These are phyloP conservation scores for Mentha longifolia DNA, from an alignment of 257 asterid genomes.

Conservation along the genomic window DNA sequence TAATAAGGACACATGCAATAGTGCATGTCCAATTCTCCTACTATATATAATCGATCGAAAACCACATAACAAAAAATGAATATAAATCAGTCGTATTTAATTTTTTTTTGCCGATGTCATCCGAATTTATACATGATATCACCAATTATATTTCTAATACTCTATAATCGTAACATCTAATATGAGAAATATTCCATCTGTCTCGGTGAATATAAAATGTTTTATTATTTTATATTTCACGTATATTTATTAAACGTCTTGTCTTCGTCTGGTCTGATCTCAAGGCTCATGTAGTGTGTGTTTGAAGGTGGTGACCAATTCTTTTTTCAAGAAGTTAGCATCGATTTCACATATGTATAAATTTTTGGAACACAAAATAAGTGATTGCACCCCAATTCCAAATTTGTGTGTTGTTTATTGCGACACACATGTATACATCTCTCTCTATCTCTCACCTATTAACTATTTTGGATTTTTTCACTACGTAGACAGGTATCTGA, in stretches of 20 bases:
- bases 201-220: too few relatives aligned
- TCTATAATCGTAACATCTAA: too few relatives aligned
- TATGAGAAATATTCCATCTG: too few relatives aligned
- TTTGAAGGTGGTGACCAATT: neutral
- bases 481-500: neutral
- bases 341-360: neutral
- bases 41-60: neutral
- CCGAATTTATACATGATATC: too few relatives aligned
- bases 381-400: neutral
- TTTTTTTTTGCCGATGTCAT: too few relatives aligned
- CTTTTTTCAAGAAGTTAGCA: neutral
- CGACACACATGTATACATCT: neutral
- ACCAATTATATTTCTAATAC: too few relatives aligned
- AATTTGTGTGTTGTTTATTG: neutral
- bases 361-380: neutral
- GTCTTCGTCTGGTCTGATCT: neutral
- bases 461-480: too few relatives aligned
- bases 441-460: too few relatives aligned
- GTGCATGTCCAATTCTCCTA: neutral
- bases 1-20: neutral
- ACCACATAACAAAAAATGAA: neutral
- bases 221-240: too few relatives aligned
- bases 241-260: neutral
- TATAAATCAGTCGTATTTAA: neutral
- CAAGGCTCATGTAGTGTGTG: neutral